Percentiles rank a stretch among this genome's conserved stretches.
Conservation (phyloP, 768 basidiomycete species). For the Mycena alexandri region DNA sequence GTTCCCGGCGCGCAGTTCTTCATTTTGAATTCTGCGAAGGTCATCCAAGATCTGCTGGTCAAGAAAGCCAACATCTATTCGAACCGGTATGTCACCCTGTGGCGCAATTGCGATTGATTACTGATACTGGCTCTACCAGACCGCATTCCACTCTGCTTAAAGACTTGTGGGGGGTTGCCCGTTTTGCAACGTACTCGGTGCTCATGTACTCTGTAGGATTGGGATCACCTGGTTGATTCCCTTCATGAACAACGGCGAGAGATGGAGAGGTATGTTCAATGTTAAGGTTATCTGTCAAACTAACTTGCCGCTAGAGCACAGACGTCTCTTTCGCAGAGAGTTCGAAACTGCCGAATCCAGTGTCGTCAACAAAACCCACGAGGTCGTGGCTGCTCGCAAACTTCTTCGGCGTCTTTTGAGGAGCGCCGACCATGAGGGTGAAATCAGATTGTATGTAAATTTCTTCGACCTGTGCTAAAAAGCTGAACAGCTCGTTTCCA, state of each 20-base stretch:
- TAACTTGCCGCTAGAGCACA: background rate
- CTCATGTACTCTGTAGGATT: background rate
- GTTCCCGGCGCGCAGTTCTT: background rate
- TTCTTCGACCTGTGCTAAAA: background rate
- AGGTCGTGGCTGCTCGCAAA: background rate
- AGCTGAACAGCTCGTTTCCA: background rate
- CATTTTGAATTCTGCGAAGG: background rate
- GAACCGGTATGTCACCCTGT: background rate
- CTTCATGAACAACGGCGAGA: background rate
- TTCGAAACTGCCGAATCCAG: background rate
- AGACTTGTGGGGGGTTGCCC: no score
- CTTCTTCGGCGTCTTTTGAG: background rate
- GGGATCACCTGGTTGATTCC: conserved; percentile 1
- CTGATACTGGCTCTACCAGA: background rate
- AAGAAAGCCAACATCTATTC: conserved; percentile 8
- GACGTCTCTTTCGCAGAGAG: conserved; percentile 5
- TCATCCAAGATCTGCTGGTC: conserved; percentile 5
- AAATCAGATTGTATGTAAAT: conserved; percentile 1
- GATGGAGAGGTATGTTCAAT: background rate
- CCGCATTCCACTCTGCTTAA: conserved; percentile 1
- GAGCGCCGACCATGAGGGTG: background rate
- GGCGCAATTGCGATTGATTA: background rate
- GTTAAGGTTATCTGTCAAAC: background rate
- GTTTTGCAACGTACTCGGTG: background rate
- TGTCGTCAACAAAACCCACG: background rate